Base-by-base conservation (phyloP, 495 filamentous ascomycete genomes). In the Penicillium cinerascens region DNA sequence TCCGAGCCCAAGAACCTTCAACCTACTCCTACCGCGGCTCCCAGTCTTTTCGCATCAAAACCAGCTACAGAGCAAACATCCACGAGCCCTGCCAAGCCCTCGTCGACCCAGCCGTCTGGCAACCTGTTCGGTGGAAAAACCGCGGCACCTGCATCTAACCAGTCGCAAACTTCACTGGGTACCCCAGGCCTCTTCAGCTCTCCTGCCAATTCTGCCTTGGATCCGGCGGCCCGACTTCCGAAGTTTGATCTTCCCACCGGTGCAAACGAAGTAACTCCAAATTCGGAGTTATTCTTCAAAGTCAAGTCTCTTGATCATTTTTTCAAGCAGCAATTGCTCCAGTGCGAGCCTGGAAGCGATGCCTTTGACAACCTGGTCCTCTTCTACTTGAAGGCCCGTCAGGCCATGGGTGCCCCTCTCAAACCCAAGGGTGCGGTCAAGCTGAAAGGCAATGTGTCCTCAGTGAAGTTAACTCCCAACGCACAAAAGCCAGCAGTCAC, bases 301-400 rank as follows among this genome's bases (percentile, higher is more conserved):
- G 17, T 74, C 9, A 62, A 64, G 18, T 50, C 59, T 8, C 35
- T 76, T 41, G 72, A 73, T 44, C 51, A 59, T 20, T 52, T 48
- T 27, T 76, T 75, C 61, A 65, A 69, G 36, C 55, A 56, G 2
- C 47, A 68, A 22, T 36, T 77, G 16, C 42, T 56, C 13, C 49
- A 56, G 5, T 49, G 61, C n/a, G 52, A 72, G 44, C 68, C 70
- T 21, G 49, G 52, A 7, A 63, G 21, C 1, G 48, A 70, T 36
- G 47, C 54, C 21, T 70, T 75, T 25, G 72, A 74, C 51, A 44
- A 52, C 11, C 21, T 68, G 37, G 47, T 77, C 16, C 43, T 66
- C 7, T 65, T 64, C 21, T 77, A 75, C 33, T 46, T 68, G 55
- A 64, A 62, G 33, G 56, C 70, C 29, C 70, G 74, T 25, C 58